These are phyloP conservation scores for Acacia pycnantha DNA, from an alignment of 331 rosid genomes.

Conservation along the genomic window DNA sequence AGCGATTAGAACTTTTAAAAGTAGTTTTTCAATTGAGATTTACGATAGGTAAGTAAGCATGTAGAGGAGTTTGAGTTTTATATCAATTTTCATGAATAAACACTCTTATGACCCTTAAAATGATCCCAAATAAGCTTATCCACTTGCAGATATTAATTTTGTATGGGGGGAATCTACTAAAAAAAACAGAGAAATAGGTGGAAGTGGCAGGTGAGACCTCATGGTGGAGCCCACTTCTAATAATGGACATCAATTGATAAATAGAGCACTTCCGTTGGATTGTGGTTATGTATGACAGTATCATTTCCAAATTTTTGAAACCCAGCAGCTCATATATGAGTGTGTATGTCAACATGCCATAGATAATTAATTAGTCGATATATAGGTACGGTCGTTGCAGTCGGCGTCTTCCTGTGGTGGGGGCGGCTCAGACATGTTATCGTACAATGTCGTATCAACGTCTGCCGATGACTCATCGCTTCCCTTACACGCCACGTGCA, in stretches of 20 bases:
- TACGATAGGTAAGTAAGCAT: too few relatives aligned
- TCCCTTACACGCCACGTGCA: background rate
- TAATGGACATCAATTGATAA: background rate
- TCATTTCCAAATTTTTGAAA: background rate
- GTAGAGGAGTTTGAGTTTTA: too few relatives aligned
- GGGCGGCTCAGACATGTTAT: background rate
- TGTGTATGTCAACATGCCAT: background rate
- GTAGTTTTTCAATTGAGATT: too few relatives aligned
- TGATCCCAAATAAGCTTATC: too few relatives aligned
- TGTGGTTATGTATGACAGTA: background rate
- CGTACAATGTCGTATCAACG: background rate
- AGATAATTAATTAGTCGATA: background rate
- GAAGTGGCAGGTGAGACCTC: background rate
- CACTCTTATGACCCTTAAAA: too few relatives aligned
- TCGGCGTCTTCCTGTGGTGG: background rate
- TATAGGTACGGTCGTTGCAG: background rate
- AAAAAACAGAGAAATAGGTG: background rate
- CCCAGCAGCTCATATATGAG: background rate
- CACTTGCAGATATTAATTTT: background rate
- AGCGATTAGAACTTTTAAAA: too few relatives aligned
- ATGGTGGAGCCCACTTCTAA: background rate
- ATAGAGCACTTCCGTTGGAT: background rate
- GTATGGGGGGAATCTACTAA: too few relatives aligned
- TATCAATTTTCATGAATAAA: too few relatives aligned
- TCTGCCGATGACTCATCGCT: background rate